These are phyloP conservation scores for Nicotiana paniculata DNA, from an alignment of 257 asterid species.

Conservation along the genomic window DNA sequence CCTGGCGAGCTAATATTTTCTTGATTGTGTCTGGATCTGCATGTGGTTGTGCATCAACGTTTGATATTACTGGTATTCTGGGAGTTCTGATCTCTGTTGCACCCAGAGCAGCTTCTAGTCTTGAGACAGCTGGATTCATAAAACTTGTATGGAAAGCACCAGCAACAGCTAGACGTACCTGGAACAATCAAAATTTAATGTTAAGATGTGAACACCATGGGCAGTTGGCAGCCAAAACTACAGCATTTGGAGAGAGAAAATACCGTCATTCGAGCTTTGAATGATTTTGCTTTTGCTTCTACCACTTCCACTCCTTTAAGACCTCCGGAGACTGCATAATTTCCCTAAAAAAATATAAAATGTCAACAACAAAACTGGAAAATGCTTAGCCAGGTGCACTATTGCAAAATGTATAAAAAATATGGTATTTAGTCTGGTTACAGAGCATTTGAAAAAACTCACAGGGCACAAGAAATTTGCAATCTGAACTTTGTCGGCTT, in stretches of 20 bases:
- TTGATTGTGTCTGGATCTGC: constrained; percentile 52
- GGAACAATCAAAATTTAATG: background rate
- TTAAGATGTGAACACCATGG: constrained; percentile 7
- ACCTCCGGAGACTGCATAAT: constrained; percentile 98
- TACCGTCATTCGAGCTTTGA: constrained; percentile 96
- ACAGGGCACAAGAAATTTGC: constrained; percentile 96
- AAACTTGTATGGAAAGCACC: constrained; percentile 95
- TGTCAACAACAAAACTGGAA: background rate
- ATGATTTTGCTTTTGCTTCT: constrained; percentile 91
- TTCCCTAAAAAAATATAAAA: constrained; percentile 50
- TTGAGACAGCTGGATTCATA: constrained; percentile 93
- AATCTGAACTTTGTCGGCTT: constrained; percentile 81
- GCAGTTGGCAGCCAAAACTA: background rate
- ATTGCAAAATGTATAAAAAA: background rate
- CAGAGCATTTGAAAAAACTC: constrained; percentile 20
- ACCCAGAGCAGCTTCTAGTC: constrained; percentile 80
- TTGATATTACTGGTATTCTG: constrained; percentile 89
- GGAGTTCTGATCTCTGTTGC: constrained; percentile 69
- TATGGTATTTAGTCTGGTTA: background rate
- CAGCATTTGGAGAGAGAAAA: background rate
- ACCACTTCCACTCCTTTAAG: constrained; percentile 95
- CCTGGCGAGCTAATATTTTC: constrained; percentile 90
- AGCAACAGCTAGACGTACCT: constrained; percentile 95
- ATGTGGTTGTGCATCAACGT: constrained; percentile 81
- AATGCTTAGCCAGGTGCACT: background rate